Base-by-base conservation (phyloP, 441 rosid species). In the Croton setiger region DNA sequence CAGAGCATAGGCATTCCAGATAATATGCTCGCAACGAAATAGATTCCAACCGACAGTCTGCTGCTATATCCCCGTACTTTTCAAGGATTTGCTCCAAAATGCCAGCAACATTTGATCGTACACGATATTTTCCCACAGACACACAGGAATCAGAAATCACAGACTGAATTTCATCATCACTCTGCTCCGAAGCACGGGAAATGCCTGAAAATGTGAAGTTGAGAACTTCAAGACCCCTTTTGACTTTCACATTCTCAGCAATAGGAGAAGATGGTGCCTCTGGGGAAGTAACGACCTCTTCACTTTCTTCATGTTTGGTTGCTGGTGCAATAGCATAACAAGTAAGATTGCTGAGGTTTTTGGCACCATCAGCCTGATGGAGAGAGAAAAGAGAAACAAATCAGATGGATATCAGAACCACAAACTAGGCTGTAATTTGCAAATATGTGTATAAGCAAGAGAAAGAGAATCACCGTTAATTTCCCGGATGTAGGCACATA, bases 1-100 rank as follows among this genome's bases (percentile, higher is more conserved):
- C 84, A 18, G 83, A 68, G 73, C 97, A 91, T 39, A 91, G 64
- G 63, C 93, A 85, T 74, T 88, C 93, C 31, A 91, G 64, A 83
- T 86, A 88, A 51, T 85, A 75, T 0, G 88, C 77, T 0, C 83
- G 83, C 88, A 91, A 78, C 0, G 90, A 84, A 13, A 76, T 80
- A 13, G 97, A 91, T 72, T 85, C 86, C 66, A 91, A 76, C 60
- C 48, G 75, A 65, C 87, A 87, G 74, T 81, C 79, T 53, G 77
- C 80, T 1, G 93, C 93, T 70, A 91, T 85, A 65, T 91, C 97
- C 57, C 95, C 95, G 4, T 88, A 81, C 61, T 82, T 87, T 2
- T 78, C 79, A 1, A 88, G 67, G 71, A 91, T 82, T 45, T 77
- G 70, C 62, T 52, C 72, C 51, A 91, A 78, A 64, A 74, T 76